phyloP scores from a whole-genome alignment of 768 basidiomycete species.

The Phylloporus sp. region DNA sequence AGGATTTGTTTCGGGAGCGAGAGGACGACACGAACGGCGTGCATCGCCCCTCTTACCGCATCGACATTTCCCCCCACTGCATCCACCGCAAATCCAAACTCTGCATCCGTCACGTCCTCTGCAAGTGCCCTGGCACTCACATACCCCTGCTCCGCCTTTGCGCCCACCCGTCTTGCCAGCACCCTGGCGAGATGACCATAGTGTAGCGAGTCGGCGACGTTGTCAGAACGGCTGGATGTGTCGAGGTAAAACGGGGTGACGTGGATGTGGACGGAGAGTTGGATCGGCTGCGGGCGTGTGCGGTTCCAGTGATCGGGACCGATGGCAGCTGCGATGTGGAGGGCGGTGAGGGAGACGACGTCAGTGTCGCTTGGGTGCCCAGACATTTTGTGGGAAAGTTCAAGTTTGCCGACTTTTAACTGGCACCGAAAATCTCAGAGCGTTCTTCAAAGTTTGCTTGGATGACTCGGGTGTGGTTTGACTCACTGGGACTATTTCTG shows the following conservation, averaged over 20 bases:
- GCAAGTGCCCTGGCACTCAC: slow-evolving; percentile 30
- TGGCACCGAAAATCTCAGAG: no score
- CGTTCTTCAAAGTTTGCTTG: no score
- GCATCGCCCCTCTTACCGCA: background rate
- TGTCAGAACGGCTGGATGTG: slow-evolving; percentile 42
- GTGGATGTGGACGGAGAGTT: slow-evolving; percentile 43
- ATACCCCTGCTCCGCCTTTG: slow-evolving; percentile 19
- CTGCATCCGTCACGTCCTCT: slow-evolving; percentile 32
- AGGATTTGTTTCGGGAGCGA: slow-evolving; percentile 48
- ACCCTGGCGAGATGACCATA: slow-evolving; percentile 59
- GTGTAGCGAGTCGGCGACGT: slow-evolving; percentile 55
- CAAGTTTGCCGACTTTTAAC: no score
- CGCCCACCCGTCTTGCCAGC: slow-evolving; percentile 29
- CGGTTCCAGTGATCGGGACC: slow-evolving; percentile 52
- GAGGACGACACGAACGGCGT: slow-evolving; percentile 38
- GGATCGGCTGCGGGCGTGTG: slow-evolving; percentile 44
- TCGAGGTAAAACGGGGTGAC: slow-evolving; percentile 40
- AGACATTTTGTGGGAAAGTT: no score
- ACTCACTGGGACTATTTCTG: no score
- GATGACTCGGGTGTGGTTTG: no score
- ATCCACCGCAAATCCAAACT: slow-evolving; percentile 33
- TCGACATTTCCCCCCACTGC: background rate
- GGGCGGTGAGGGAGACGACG: slow-evolving; percentile 40
- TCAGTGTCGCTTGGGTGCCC: slow-evolving; percentile 26
- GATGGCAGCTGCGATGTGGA: slow-evolving; percentile 38